Conservation (phyloP, 208 protist genomes). For the Phytomonas sp. region DNA sequence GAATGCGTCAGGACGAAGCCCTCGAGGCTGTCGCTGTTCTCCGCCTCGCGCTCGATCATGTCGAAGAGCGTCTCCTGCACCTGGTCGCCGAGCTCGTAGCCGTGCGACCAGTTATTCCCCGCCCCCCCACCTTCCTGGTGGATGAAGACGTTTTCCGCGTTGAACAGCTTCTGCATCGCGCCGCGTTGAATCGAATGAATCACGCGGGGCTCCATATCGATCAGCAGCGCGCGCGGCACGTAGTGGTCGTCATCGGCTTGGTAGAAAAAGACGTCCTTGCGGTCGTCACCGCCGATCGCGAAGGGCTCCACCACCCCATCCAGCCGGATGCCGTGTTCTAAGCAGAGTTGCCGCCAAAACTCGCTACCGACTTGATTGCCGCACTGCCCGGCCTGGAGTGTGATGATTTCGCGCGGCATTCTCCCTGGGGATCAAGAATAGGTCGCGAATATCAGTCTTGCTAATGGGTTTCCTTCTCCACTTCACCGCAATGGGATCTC, state of each 20-base stretch:
- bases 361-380: slow-evolving; percentile 94
- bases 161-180: slow-evolving; percentile 95
- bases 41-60: slow-evolving; percentile 99
- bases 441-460: too few relatives aligned
- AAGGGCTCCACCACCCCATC: slow-evolving; percentile 94
- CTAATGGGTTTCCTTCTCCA: too few relatives aligned
- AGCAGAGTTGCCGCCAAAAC: slow-evolving; percentile 99
- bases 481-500: background rate
- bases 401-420: slow-evolving; percentile 99
- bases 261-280: slow-evolving; percentile 99
- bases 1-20: slow-evolving; percentile 98
- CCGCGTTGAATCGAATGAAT: slow-evolving; percentile 92
- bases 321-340: slow-evolving; percentile 97
- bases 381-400: slow-evolving; percentile 98
- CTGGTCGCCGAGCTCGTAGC: slow-evolving; percentile 88
- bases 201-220: slow-evolving; percentile 99
- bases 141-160: slow-evolving; percentile 99
- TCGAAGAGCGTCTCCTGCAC: slow-evolving; percentile 95
- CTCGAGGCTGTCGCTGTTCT: slow-evolving; percentile 97
- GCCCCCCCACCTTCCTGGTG: slow-evolving; percentile 95
- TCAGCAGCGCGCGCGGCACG: slow-evolving; percentile 97
- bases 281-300: slow-evolving; percentile 91
- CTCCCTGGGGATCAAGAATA: too few relatives aligned
- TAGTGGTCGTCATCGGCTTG: slow-evolving; percentile 99
- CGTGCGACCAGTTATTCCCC: slow-evolving; percentile 99